Evolutionary conservation across 106 monocot genomes (phyloP).

Genomic region (Acanthochlamys bracteata): DNA sequence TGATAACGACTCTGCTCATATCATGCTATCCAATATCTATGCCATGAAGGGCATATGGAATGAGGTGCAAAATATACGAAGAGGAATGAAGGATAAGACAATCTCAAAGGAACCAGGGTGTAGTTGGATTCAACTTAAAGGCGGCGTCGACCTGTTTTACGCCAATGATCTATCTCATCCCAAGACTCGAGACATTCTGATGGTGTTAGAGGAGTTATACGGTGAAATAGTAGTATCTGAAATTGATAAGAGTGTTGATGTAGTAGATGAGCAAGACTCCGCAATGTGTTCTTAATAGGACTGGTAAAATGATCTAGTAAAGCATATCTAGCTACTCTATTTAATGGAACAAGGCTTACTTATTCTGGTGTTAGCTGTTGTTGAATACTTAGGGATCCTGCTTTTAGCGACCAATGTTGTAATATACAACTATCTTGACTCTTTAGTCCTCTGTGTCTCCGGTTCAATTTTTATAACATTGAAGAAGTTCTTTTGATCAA

Average conservation of each 20-base stretch:
- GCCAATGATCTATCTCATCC: conserved; percentile 6
- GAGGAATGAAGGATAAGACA: conserved; percentile 7
- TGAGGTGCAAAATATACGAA: conserved; percentile 8
- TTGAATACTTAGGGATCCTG: too few relatives aligned
- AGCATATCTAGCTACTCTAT: too few relatives aligned
- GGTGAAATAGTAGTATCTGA: too few relatives aligned
- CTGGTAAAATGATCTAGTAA: too few relatives aligned
- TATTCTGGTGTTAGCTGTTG: too few relatives aligned
- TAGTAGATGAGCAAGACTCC: not conserved
- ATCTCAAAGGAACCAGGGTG: conserved; percentile 7
- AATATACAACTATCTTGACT: too few relatives aligned
- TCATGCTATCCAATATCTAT: conserved; percentile 9
- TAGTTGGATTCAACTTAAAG: conserved; percentile 10
- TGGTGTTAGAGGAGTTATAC: not conserved
- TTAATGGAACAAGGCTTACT: too few relatives aligned
- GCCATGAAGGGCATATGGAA: conserved; percentile 6
- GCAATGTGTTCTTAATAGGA: too few relatives aligned
- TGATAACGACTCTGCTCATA: not conserved
- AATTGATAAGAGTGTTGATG: not conserved
- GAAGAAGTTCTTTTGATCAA: too few relatives aligned
- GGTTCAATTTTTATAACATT: too few relatives aligned
- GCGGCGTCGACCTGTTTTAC: conserved; percentile 2
- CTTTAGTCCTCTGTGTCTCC: too few relatives aligned
- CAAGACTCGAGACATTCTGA: not conserved
- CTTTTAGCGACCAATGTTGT: too few relatives aligned